A percentile compares a stretch with the other conserved stretches of the same genome.
Conservation (phyloP, 2,329 filamentous ascomycete species). For the Trichophyton schoenleinii region DNA sequence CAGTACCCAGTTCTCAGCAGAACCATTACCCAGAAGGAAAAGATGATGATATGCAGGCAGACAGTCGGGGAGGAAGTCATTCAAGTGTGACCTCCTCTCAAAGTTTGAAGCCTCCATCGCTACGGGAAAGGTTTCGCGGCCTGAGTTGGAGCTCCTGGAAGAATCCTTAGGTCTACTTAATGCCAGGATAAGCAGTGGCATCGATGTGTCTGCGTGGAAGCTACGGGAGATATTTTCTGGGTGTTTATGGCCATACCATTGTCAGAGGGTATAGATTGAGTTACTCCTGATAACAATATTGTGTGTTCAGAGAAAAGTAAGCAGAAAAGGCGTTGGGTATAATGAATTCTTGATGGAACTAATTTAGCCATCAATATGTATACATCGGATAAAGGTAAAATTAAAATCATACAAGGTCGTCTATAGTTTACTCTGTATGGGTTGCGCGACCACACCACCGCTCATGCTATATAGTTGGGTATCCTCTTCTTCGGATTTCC, state of each 20-base stretch:
- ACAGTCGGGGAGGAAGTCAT: background rate
- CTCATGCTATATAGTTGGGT: background rate
- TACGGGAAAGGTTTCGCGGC: background rate
- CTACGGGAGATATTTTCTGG: too few species aligned
- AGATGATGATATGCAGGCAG: background rate
- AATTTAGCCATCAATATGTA: background rate
- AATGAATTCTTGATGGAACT: background rate
- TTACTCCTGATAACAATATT: too few species aligned
- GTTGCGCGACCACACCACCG: background rate
- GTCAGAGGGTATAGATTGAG: too few species aligned
- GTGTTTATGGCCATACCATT: too few species aligned
- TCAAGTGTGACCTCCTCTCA: background rate
- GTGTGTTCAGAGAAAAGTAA: too few species aligned
- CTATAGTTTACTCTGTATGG: background rate
- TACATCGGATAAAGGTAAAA: background rate
- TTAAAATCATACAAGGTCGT: background rate
- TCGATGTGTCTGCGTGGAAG: too few species aligned
- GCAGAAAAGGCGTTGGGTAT: background rate
- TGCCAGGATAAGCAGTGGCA: too few species aligned
- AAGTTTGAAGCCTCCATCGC: background rate
- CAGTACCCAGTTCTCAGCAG: background rate
- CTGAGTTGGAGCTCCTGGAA: background rate
- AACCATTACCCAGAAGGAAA: background rate
- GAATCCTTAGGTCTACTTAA: background rate
- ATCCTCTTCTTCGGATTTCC: conserved; percentile 1